Base-by-base conservation (phyloP, 106 monocot species). In the Dendrobium officinale region DNA sequence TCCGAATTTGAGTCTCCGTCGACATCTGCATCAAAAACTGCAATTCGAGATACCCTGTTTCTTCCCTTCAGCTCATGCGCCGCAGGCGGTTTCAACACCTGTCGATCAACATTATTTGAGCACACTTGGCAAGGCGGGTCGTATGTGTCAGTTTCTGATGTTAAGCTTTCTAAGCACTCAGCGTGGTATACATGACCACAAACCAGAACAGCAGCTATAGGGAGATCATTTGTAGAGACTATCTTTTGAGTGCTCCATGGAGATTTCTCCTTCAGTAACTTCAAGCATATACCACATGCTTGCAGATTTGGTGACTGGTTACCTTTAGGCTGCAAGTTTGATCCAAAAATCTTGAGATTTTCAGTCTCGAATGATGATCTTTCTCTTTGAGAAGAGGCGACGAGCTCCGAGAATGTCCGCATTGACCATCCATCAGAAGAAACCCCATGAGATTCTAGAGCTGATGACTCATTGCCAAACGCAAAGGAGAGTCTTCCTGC, bases 131-230 rank as follows among this genome's bases (percentile, higher is more conserved):
- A 99, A 9, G 88, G 64, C 18, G 98, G 98, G 44, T 99, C 93
- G 68, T 87, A 95, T 44, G 67, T 81, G 11, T 99, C 89, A 18
- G 41, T 72, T 82, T 99, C 98, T 33, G 74, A 22, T 1, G 91
- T 95, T 51, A 88, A 78, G 45, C 76, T 89, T 44, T 99, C 98
- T 80, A 99, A 87, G 84, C 98, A 99, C 3, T 99, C 98, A 24
- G 92, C 91, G 42, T 99, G 98, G 49, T 86, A 99, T 1, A 90
- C 87, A 81, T 99, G 98, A 1, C 95, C 91, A 24, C 98, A 99
- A 24, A 81, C 73, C 5, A 99, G 82, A 85, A 99, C 88, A 4
- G 91, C 95, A 24, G 85, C 89, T 3, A 91, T 88, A 24, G 94
- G 72, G 7, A 87, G 73, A 54, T 95, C 96, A 68, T 73, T 84